phyloP scores from a whole-genome alignment of 805 yeast genomes.

The Blastobotrys americana region DNA sequence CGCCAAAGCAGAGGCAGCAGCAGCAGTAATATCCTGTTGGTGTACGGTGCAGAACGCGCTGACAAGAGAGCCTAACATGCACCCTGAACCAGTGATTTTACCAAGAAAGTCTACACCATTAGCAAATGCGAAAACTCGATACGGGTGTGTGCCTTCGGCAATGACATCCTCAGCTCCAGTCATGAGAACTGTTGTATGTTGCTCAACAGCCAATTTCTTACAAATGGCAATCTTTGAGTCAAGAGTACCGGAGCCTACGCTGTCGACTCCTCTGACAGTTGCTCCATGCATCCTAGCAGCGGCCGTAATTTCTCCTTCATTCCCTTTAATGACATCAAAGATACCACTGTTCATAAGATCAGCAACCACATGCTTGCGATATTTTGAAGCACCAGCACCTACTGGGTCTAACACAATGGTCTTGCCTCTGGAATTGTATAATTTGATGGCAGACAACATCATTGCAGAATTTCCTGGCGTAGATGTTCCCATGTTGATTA shows the following conservation, averaged over 20 bases:
- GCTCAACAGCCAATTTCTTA: conserved; percentile 41
- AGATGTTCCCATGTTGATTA: conserved; percentile 71
- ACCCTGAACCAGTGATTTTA: conserved; percentile 71
- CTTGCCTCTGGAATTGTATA: conserved; percentile 48
- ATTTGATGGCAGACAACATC: conserved; percentile 45
- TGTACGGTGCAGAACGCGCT: conserved; percentile 49
- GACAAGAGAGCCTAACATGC: conserved; percentile 69
- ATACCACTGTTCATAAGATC: conserved; percentile 48
- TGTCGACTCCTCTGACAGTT: conserved; percentile 71
- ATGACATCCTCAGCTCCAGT: conserved; percentile 57
- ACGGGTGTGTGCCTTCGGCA: conserved; percentile 36
- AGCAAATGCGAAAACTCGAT: conserved; percentile 27
- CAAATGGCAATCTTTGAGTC: conserved; percentile 37
- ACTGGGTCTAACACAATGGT: conserved; percentile 86
- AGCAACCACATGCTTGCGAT: conserved; percentile 45
- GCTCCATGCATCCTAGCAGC: conserved; percentile 42
- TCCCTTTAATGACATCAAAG: conserved; percentile 69
- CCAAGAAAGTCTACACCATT: conserved; percentile 66
- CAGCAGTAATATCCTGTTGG: conserved; percentile 34
- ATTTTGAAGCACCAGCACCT: conserved; percentile 77
- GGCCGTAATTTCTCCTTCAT: conserved; percentile 67
- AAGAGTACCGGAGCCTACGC: conserved; percentile 21
- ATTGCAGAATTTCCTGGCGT: conserved; percentile 37
- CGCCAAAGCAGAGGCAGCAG: conserved; percentile 48
- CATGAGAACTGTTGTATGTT: conserved; percentile 56